Evolutionary conservation across 2,329 filamentous ascomycete genomes (phyloP).

Genomic region (Monosporascus sp.): DNA sequence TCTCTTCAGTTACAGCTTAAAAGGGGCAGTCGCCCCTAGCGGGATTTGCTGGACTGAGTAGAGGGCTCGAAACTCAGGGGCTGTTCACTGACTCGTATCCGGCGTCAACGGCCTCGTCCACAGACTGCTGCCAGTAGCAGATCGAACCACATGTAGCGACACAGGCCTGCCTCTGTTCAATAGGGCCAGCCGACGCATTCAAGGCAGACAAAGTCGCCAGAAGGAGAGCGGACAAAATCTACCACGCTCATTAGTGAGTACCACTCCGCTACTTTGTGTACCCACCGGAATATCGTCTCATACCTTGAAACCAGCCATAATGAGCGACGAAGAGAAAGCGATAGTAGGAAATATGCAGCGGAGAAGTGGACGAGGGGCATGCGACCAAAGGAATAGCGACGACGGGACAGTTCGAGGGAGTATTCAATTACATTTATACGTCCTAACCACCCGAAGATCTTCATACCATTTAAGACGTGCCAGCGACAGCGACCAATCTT

Average conservation of each 20-base stretch:
- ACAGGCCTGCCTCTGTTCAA: constrained; percentile 21
- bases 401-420: neutral
- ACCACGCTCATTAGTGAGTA: neutral
- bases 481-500: too few species aligned
- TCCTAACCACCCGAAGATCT: too few species aligned
- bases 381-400: too few species aligned
- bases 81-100: constrained; percentile 24
- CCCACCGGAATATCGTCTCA: neutral
- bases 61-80: constrained; percentile 11
- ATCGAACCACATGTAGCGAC: constrained; percentile 31
- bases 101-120: constrained; percentile 29
- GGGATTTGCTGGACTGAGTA: neutral
- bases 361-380: neutral
- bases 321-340: neutral
- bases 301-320: neutral
- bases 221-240: constrained; percentile 10
- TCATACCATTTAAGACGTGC: too few species aligned
- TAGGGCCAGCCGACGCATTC: constrained; percentile 14
- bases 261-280: neutral
- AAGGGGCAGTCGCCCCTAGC: too few species aligned
- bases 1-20: too few species aligned
- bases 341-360: neutral
- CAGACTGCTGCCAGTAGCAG: constrained; percentile 31
- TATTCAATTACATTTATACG: too few species aligned
- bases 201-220: constrained; percentile 16